Evolutionary conservation across 2,329 filamentous ascomycete genomes (phyloP), one percentile per base, ranked within the genome.

Genomic region (Fusarium haematococcum): DNA sequence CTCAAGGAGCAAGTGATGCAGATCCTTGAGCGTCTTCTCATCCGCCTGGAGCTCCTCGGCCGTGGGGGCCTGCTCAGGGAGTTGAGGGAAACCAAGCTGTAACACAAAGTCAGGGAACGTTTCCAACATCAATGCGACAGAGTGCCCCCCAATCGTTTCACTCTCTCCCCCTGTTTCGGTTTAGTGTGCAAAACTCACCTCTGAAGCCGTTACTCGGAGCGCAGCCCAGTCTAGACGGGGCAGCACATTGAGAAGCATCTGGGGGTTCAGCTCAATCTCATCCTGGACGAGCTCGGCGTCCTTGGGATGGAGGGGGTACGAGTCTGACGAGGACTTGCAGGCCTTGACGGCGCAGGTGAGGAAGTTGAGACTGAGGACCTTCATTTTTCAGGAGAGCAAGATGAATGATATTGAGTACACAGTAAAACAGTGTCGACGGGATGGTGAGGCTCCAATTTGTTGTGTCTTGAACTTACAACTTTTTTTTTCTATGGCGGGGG

Each of bases 301-400:
- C 79, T 93, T 93, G 65, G 97, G 96, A 83, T 98, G 97, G 18
- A 99, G 89, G 3, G 97, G 97, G 81, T 97, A 98, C 27, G 95
- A 94, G 62, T 89, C 86, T 7, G 92, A 87, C 35, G 92, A 92
- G 67, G 91, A 90, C 85, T 97, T 98, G 92, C 97, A 99, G 66
- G 93, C 88, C 88, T 98, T 98, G 81, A 97, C 93, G 71, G 97
- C 96, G 88, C 97, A 99, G 79, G 95, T 97, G 75, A 98, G 88
- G 85, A 99, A 99, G 85, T 98, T 98, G 79, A 97, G 92, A 70
- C 95, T 98, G 62, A 98, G 91, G 73, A 98, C 88, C 84, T 98
- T 98, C 97, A 99, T 99, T 30, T 33, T 18, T 4, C 7, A 4
- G 27, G 11, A 13, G 20, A 27, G 32, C 16, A 8, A 33, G 11